Conservation (phyloP, 2,329 filamentous ascomycete genomes). For the Penicillium polonicum region DNA sequence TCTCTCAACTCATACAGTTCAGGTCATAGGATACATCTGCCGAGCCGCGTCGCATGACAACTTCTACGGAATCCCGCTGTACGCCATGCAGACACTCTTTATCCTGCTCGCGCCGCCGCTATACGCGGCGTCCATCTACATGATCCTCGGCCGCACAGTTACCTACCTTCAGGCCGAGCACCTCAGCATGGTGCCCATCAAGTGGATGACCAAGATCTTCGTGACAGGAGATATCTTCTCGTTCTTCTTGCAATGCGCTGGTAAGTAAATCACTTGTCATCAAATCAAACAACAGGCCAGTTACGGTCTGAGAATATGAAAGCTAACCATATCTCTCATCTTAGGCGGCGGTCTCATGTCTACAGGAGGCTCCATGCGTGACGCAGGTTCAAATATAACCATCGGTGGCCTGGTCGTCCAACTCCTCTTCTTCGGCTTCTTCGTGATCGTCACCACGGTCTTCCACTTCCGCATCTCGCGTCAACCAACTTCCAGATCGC, state of each 20-base stretch:
- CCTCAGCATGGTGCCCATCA: conserved; percentile 31
- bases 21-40: conserved; percentile 38
- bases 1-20: conserved; percentile 40
- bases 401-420: conserved; percentile 59
- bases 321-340: not conserved
- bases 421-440: conserved; percentile 58
- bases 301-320: not conserved
- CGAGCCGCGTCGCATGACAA: conserved; percentile 29
- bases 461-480: conserved; percentile 51
- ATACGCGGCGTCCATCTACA: conserved; percentile 43
- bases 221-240: conserved; percentile 36
- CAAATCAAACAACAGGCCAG: not conserved
- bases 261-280: conserved; percentile 7
- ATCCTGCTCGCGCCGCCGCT: conserved; percentile 42
- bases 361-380: conserved; percentile 15
- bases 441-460: conserved; percentile 50
- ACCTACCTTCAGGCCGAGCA: conserved; percentile 33
- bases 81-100: conserved; percentile 35
- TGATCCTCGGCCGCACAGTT: conserved; percentile 41
- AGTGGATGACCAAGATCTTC: conserved; percentile 42
- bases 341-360: conserved; percentile 34
- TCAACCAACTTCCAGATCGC: conserved; percentile 13
- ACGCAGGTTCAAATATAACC: conserved; percentile 44
- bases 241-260: conserved; percentile 34
- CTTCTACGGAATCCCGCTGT: conserved; percentile 25